Percentiles rank a stretch among this genome's conserved stretches.
Evolutionary conservation across 495 filamentous ascomycete species (phyloP).

Genomic region (Neurospora sp.): DNA sequence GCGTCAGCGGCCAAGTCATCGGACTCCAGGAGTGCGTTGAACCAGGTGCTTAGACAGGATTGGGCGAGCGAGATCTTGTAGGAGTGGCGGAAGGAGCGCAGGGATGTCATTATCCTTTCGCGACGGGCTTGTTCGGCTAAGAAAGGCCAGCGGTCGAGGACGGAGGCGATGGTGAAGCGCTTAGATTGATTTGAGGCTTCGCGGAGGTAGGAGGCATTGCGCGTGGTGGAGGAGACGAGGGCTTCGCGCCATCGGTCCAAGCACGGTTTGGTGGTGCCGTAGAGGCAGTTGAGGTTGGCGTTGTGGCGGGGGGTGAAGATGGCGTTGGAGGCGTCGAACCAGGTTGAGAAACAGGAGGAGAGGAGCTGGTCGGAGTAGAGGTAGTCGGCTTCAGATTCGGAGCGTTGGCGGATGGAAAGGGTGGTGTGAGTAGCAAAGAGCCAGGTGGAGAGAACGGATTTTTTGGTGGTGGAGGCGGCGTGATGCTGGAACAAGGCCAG

Average conservation of each 20-base stretch:
- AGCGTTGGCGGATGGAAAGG: not conserved
- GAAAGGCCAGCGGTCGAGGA: conserved; percentile 17
- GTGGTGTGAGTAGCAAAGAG: not conserved
- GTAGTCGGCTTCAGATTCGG: conserved; percentile 9
- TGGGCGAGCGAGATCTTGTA: conserved; percentile 20
- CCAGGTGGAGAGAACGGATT: conserved; percentile 3
- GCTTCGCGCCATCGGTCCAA: conserved; percentile 17
- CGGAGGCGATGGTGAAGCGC: conserved; percentile 4
- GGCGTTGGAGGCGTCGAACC: conserved; percentile 17
- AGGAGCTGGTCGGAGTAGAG: conserved; percentile 12
- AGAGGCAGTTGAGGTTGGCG: conserved; percentile 17
- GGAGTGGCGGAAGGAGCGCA: conserved; percentile 16
- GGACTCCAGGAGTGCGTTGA: conserved; percentile 6
- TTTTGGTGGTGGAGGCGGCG: conserved; percentile 5
- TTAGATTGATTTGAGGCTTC: conserved; percentile 6
- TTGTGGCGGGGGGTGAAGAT: conserved; percentile 11
- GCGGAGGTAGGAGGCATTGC: conserved; percentile 1
- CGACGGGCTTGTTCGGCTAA: conserved; percentile 9
- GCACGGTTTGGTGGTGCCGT: conserved; percentile 15
- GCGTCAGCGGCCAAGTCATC: conserved; percentile 10
- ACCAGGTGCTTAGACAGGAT: conserved; percentile 13
- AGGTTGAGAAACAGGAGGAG: conserved; percentile 4
- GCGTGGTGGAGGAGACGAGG: not conserved
- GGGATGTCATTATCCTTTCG: conserved; percentile 14
- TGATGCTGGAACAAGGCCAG: conserved; percentile 14